These are phyloP conservation scores for Geotrichum histeridarum DNA, from an alignment of 1,139 yeast species.

Conservation along the genomic window DNA sequence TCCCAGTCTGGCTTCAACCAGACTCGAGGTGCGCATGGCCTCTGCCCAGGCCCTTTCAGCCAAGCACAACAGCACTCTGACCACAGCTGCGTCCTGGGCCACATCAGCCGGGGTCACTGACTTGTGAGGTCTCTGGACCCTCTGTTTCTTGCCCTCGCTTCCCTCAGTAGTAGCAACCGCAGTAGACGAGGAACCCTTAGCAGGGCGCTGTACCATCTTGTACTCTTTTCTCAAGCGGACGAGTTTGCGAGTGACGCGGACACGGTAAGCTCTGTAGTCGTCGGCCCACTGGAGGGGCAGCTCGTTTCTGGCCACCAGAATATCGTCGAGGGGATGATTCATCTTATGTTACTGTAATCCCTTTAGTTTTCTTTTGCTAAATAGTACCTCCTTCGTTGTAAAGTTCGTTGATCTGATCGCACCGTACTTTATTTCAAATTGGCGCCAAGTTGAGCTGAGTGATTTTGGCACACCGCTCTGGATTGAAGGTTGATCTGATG, in stretches of 20 bases:
- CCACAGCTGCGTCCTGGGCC: conserved; percentile 44
- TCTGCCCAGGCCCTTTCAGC: conserved; percentile 68
- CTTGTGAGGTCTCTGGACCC: conserved; percentile 17
- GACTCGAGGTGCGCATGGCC: conserved; percentile 56
- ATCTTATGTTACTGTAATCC: conserved; percentile 12
- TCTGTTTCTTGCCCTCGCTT: conserved; percentile 39
- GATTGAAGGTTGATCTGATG: too few relatives aligned
- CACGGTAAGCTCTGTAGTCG: conserved; percentile 36
- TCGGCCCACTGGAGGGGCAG: conserved; percentile 42
- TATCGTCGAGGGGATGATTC: conserved; percentile 29
- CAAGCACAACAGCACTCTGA: conserved; percentile 47
- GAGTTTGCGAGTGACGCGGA: conserved; percentile 40
- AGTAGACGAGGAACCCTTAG: conserved; percentile 37
- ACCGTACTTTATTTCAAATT: too few relatives aligned
- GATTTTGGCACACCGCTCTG: too few relatives aligned
- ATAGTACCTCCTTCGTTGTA: too few relatives aligned
- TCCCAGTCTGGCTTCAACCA: conserved; percentile 4
- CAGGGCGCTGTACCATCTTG: conserved; percentile 50
- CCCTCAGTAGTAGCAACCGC: conserved; percentile 28
- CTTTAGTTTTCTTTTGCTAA: too few relatives aligned
- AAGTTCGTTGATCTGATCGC: too few relatives aligned
- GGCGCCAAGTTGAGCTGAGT: too few relatives aligned
- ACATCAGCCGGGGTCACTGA: conserved; percentile 46
- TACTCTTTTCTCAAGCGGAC: conserved; percentile 55
- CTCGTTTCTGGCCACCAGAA: conserved; percentile 33